These are phyloP conservation scores for Penicillium taxi DNA, from an alignment of 495 filamentous ascomycete species.

Conservation along the genomic window DNA sequence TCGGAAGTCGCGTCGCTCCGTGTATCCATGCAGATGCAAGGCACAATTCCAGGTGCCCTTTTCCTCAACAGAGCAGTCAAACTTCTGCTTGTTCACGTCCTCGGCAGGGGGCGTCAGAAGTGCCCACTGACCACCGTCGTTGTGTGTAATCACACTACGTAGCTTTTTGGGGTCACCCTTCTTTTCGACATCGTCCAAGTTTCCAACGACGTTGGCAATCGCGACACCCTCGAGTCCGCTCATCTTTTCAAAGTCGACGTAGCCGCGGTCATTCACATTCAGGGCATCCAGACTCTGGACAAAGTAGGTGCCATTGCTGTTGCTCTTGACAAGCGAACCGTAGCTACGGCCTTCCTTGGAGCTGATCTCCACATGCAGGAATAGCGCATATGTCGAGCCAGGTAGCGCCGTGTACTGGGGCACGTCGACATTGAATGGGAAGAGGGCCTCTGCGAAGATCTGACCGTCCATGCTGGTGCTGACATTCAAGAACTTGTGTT, in stretches of 20 bases:
- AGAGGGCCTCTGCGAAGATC: constrained; percentile 73
- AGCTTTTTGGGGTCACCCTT: constrained; percentile 67
- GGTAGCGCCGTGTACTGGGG: constrained; percentile 84
- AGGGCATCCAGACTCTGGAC: constrained; percentile 69
- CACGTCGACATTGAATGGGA: constrained; percentile 74
- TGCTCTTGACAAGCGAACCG: constrained; percentile 91
- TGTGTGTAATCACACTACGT: constrained; percentile 86
- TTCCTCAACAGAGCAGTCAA: constrained; percentile 53
- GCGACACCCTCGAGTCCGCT: constrained; percentile 82
- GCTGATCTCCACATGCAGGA: constrained; percentile 80
- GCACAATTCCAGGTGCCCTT: constrained; percentile 58
- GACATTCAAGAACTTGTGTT: constrained; percentile 62
- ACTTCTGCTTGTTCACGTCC: constrained; percentile 62
- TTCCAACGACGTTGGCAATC: constrained; percentile 76
- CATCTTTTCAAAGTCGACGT: constrained; percentile 96
- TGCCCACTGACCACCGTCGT: constrained; percentile 83
- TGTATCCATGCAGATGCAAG: constrained; percentile 90
- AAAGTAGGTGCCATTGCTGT: constrained; percentile 95
- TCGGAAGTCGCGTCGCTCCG: constrained; percentile 68
- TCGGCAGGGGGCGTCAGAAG: constrained; percentile 57
- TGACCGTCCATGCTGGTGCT: constrained; percentile 76
- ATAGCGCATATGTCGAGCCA: constrained; percentile 84
- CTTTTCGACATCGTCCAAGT: constrained; percentile 51
- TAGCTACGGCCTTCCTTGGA: constrained; percentile 51
- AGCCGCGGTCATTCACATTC: constrained; percentile 65